Evolutionary conservation across 306 rosid species (phyloP), one percentile per base, ranked within the genome.

Genomic region (Cyclanthera cordifolia): DNA sequence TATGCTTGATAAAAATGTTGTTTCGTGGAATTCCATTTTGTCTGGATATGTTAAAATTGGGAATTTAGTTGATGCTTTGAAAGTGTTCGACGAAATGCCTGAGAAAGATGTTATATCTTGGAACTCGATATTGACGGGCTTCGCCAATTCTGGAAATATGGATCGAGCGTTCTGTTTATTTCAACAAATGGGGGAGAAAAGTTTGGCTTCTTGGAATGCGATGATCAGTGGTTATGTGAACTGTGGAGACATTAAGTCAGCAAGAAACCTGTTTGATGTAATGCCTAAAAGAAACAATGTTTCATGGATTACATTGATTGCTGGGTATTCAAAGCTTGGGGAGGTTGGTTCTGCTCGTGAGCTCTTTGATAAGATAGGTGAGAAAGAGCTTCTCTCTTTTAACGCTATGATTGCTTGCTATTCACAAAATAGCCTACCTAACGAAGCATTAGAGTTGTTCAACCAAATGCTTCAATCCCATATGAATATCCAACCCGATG

Each of bases 1-100:
- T 54, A 90, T 87, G 87, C 15, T 64, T 4, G 79, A 80, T 49
- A 84, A 25, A 72, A 90, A 78, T 81, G 95, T 87, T 25, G 89
- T 87, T 72, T 90, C 95, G 24, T 90, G 96, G 96, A 90, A 87
- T 66, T 87, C 95, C 41, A 61, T 90, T 67, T 78, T 90, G 27
- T 69, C 78, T 78, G 91, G 91, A 20, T 79, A 82, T 82, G 67
- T 84, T 57, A 85, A 78, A 74, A 79, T 73, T 63, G 88, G 88
- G 56, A 55, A 84, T 53, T 79, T 85, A 57, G 79, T 53, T 46
- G 77, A 73, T 64, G 88, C 88, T 66, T 78, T 48, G 28, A 68
- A 48, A 68, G 67, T 90, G 77, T 87, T 87, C 21, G 60, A 81
- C 53, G 75, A 75, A 74, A 84, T 90, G 77, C 90, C 95, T 0